Percentiles rank a stretch among this genome's conserved stretches.
These are phyloP conservation scores for Penicillium cataractarum DNA, from an alignment of 495 filamentous ascomycete species.

Conservation along the genomic window DNA sequence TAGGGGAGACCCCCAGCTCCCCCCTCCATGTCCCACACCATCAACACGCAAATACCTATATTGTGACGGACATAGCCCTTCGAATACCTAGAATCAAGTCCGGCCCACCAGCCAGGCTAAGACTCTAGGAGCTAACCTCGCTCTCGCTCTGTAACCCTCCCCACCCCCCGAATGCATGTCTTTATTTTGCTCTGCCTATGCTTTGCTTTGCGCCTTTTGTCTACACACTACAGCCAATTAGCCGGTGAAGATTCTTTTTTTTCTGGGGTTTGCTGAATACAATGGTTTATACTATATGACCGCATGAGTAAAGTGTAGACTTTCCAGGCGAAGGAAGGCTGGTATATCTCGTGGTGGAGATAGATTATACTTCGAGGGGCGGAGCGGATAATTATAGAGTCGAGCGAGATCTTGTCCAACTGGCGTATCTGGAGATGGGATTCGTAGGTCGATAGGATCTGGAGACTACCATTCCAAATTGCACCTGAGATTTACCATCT, in stretches of 20 bases:
- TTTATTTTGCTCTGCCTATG: slow-evolving; percentile 9
- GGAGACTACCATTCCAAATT: background rate
- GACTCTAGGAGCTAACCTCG: no score
- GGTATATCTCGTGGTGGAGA: background rate
- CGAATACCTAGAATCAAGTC: background rate
- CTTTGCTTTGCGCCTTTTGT: background rate
- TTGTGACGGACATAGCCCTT: background rate
- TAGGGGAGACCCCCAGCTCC: background rate
- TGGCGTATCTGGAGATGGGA: no score
- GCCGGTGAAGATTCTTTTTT: slow-evolving; percentile 20
- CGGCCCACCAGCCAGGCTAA: no score
- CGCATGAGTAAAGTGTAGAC: background rate
- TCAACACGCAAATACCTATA: slow-evolving; percentile 3
- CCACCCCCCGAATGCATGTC: background rate
- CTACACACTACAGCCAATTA: slow-evolving; percentile 18
- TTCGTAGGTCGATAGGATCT: background rate
- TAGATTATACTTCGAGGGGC: no score
- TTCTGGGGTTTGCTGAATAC: slow-evolving; percentile 7
- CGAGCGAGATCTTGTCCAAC: no score
- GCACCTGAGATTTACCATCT: no score
- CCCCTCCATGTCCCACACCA: background rate
- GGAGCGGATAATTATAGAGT: no score
- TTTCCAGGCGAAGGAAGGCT: background rate
- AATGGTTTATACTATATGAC: slow-evolving; percentile 8
- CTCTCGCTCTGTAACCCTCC: background rate